A percentile compares a stretch with the other conserved stretches of the same genome.
Conservation (phyloP, 305 asterid genomes). For the Fraxinus dipetala region DNA sequence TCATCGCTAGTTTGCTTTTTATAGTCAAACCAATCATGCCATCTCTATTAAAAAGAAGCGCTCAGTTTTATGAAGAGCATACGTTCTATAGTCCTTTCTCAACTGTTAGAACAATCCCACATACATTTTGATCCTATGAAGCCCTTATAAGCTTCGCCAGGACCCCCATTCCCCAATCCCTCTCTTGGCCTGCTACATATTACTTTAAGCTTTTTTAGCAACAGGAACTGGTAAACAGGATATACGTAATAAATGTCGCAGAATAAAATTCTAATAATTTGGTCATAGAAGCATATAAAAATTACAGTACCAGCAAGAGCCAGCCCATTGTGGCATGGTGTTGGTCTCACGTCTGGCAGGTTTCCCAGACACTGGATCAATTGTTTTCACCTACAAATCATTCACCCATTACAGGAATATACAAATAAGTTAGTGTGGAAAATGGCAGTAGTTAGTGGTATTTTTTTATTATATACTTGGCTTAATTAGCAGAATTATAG, state of each 20-base stretch:
- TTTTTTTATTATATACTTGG: neutral
- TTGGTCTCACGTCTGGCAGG: slow-evolving; percentile 86
- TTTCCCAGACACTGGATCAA: slow-evolving; percentile 60
- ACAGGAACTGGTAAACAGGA: neutral
- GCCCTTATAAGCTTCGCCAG: neutral
- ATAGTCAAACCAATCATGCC: slow-evolving; percentile 1
- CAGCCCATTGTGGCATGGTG: slow-evolving; percentile 99
- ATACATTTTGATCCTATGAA: neutral
- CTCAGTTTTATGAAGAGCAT: neutral
- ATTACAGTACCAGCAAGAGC: slow-evolving; percentile 85
- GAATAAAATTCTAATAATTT: slow-evolving; percentile 7
- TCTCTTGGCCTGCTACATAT: neutral
- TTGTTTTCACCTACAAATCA: slow-evolving; percentile 57
- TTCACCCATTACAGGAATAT: slow-evolving; percentile 14
- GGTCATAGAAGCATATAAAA: slow-evolving; percentile 17
- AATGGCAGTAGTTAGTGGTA: neutral
- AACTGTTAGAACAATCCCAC: neutral
- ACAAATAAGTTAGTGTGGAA: neutral
- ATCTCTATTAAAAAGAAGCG: neutral
- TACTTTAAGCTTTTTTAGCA: neutral
- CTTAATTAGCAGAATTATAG: neutral
- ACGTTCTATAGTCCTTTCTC: neutral
- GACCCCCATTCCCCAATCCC: neutral
- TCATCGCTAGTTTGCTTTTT: neutral
- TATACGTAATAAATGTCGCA: neutral